phyloP scores from a whole-genome alignment of 257 asterid species.

The Agastache rugosa region DNA sequence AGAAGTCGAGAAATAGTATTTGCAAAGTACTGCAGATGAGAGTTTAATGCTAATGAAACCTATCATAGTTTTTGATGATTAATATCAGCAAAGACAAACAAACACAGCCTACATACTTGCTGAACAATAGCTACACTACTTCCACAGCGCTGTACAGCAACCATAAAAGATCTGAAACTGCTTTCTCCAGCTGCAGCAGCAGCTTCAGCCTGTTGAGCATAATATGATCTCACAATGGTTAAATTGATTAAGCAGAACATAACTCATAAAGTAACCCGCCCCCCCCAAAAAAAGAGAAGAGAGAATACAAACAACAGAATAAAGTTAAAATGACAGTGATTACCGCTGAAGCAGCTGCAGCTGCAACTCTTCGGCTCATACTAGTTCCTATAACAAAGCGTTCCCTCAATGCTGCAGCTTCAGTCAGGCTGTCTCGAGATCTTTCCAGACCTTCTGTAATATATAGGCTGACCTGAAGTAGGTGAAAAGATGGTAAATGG shows the following conservation, averaged over 20 bases:
- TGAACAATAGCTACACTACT: constrained; percentile 99
- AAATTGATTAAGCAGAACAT: constrained; percentile 24
- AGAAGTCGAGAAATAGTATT: constrained; percentile 93
- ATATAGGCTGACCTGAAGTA: constrained; percentile 77
- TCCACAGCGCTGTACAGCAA: constrained; percentile 97
- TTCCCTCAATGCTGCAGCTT: constrained; percentile 97
- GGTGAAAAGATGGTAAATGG: constrained; percentile 28
- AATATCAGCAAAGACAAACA: constrained; percentile 24
- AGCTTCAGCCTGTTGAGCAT: constrained; percentile 81
- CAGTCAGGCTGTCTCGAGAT: constrained; percentile 90
- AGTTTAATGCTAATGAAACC: constrained; percentile 29
- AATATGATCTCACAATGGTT: constrained; percentile 18
- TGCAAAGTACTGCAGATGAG: constrained; percentile 77
- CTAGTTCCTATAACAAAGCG: constrained; percentile 88
- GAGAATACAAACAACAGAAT: constrained; percentile 2
- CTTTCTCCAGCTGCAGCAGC: constrained; percentile 99
- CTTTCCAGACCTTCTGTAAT: constrained; percentile 97
- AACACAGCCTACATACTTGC: constrained; percentile 66
- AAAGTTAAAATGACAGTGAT: constrained; percentile 39
- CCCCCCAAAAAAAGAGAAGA: neutral
- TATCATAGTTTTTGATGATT: constrained; percentile 5
- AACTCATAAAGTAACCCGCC: constrained; percentile 17
- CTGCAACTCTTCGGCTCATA: constrained; percentile 94
- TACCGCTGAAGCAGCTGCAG: constrained; percentile 98
- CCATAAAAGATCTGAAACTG: constrained; percentile 98